phyloP scores from a whole-genome alignment of 345 rosid genomes.

The Dovyalis caffra region DNA sequence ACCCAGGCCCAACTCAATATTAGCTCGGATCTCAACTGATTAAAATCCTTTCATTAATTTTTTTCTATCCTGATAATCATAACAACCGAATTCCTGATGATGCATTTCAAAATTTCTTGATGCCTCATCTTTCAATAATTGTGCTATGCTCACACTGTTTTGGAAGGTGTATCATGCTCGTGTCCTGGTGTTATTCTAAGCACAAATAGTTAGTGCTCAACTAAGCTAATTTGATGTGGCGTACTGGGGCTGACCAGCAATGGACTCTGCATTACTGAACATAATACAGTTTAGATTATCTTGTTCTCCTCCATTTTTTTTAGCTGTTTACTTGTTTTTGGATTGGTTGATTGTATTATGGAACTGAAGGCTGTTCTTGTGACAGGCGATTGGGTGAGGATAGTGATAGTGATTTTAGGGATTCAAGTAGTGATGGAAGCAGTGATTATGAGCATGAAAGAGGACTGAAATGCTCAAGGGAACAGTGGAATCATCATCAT shows the following conservation, averaged over 20 bases:
- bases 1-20: not conserved
- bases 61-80: no score
- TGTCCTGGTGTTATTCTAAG: not conserved
- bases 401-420: slow-evolving; percentile 34
- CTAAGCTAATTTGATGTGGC: not conserved
- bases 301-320: not conserved
- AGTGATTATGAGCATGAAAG: slow-evolving; percentile 66
- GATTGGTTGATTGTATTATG: not conserved
- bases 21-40: not conserved
- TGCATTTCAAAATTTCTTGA: no score
- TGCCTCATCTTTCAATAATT: not conserved
- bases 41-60: not conserved
- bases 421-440: slow-evolving; percentile 57
- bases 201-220: not conserved
- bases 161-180: not conserved
- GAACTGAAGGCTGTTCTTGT: slow-evolving; percentile 6
- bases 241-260: not conserved
- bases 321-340: not conserved
- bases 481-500: slow-evolving; percentile 22
- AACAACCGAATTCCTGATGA: not conserved
- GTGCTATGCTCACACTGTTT: not conserved
- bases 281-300: not conserved
- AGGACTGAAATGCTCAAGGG: slow-evolving; percentile 31
- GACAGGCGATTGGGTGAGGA: slow-evolving; percentile 22
- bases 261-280: not conserved